Conservation (phyloP, 2,329 filamentous ascomycete species). For the Arthroderma sp. region DNA sequence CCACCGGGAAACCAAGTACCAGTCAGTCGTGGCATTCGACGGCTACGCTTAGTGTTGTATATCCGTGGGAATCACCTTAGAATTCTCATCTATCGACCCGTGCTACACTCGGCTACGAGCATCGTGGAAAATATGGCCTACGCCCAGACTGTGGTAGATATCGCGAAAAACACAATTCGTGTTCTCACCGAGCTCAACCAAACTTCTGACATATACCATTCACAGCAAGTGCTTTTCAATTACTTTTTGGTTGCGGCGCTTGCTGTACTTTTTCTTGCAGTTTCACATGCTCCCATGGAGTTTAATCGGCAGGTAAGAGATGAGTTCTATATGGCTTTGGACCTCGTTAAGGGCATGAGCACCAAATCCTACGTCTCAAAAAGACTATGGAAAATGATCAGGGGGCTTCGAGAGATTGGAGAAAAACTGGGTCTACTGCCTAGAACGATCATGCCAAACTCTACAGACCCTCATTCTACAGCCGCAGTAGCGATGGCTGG, state of each 20-base stretch:
- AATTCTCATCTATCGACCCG: conserved; percentile 75
- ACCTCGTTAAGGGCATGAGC: conserved; percentile 49
- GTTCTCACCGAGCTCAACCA: conserved; percentile 49
- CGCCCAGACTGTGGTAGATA: conserved; percentile 55
- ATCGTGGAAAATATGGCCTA: conserved; percentile 64
- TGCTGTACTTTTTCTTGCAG: conserved; percentile 50
- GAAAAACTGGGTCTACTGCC: conserved; percentile 45
- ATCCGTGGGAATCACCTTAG: conserved; percentile 81
- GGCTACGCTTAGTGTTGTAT: conserved; percentile 72
- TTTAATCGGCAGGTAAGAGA: conserved; percentile 49
- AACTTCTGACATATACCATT: conserved; percentile 49
- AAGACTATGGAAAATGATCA: conserved; percentile 51
- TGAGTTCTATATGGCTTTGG: conserved; percentile 54
- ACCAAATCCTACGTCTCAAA: conserved; percentile 49
- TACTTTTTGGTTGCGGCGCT: conserved; percentile 53
- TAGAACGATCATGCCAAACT: conserved; percentile 25
- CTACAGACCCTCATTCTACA: conserved; percentile 44
- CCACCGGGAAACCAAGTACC: conserved; percentile 34
- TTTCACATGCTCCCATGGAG: conserved; percentile 48
- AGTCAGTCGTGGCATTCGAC: conserved; percentile 52
- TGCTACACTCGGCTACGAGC: conserved; percentile 70
- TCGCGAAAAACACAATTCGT: conserved; percentile 52
- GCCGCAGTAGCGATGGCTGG: conserved; percentile 55
- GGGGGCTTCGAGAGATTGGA: conserved; percentile 48
- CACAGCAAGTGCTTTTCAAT: conserved; percentile 52